Base-by-base conservation (phyloP, 106 monocot genomes). In the Gastrodia elata region DNA sequence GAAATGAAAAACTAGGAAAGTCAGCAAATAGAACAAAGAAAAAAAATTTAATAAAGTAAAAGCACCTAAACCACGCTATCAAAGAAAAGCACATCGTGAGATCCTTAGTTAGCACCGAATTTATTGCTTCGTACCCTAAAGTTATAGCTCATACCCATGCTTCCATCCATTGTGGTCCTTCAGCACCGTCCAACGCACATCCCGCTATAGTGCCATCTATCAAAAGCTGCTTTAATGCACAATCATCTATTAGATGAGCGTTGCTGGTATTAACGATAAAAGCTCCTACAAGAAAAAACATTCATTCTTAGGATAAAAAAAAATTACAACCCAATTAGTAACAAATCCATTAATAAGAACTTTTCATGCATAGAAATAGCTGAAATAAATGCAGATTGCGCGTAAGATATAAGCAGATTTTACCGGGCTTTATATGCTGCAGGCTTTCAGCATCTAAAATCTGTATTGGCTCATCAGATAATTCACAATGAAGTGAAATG, bases 111-210 rank as follows among this genome's bases (percentile, higher is more conserved):
- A 48, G 52, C 20, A 32, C 30, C 40, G 39, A 69, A 69, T 40
- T 40, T 39, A 43, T 26, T 57, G 75, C 75, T 61, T 44, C 84
- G 76, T 82, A 82, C 80, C 78, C 81, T 43, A 81, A 80, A 39
- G 75, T 68, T 85, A 80, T 83, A 85, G 82, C 75, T 68, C 86
- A 87, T 94, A 97, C 96, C 96, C 96, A 97, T 86, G 97, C 97
- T 88, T 97, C 97, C 97, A 97, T 97, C 97, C 97, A 97, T 48
- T 97, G 97, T 64, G 92, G 97, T 24, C 90, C 97, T 61, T 97
- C 97, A 76, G 88, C 97, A 68, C 97, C 97, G 86, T 97, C 93
- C 67, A 97, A 78, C 57, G 97, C 97, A 87, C 93, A 97, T 43
- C 97, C 97, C 80, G 92, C 90, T 84, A 97, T 84, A 68, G 88